Evolutionary conservation across 2,329 filamentous ascomycete genomes (phyloP).

Genomic region (Talaromyces funiculosus): DNA sequence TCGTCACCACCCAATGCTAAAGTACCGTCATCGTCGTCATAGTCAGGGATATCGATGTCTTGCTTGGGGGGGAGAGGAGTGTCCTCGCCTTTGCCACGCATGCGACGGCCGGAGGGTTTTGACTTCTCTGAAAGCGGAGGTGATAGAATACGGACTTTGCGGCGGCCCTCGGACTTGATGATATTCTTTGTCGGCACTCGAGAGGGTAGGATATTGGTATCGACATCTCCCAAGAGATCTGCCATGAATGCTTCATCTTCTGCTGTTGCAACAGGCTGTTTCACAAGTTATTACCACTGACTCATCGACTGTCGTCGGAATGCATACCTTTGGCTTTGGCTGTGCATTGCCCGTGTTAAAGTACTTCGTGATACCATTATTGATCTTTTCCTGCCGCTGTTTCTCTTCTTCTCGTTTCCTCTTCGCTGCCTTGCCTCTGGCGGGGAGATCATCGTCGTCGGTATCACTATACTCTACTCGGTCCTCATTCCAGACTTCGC

Average conservation of each 20-base stretch:
- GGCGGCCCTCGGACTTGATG: constrained; percentile 68
- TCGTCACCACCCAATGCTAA: constrained; percentile 56
- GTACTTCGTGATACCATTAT: constrained; percentile 89
- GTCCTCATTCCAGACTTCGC: constrained; percentile 83
- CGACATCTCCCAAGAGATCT: constrained; percentile 79
- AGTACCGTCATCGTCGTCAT: constrained; percentile 53
- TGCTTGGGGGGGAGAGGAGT: constrained; percentile 44
- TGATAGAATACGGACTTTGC: constrained; percentile 74
- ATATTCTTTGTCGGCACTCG: constrained; percentile 54
- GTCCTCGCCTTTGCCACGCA: constrained; percentile 38
- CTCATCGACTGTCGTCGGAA: background rate
- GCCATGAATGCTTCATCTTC: constrained; percentile 86
- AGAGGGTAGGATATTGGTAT: constrained; percentile 63
- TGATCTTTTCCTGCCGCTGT: constrained; percentile 77
- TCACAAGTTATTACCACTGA: background rate
- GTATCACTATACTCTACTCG: constrained; percentile 59
- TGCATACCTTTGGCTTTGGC: constrained; percentile 72
- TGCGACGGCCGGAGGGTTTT: constrained; percentile 47
- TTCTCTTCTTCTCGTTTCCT: constrained; percentile 82
- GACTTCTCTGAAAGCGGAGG: constrained; percentile 58
- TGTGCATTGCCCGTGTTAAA: constrained; percentile 70
- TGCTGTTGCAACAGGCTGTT: constrained; percentile 67
- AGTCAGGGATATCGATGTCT: constrained; percentile 26
- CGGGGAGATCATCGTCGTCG: constrained; percentile 56
- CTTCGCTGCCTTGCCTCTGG: constrained; percentile 63